Conservation (phyloP, 441 rosid genomes). For the Populus hybrid region DNA sequence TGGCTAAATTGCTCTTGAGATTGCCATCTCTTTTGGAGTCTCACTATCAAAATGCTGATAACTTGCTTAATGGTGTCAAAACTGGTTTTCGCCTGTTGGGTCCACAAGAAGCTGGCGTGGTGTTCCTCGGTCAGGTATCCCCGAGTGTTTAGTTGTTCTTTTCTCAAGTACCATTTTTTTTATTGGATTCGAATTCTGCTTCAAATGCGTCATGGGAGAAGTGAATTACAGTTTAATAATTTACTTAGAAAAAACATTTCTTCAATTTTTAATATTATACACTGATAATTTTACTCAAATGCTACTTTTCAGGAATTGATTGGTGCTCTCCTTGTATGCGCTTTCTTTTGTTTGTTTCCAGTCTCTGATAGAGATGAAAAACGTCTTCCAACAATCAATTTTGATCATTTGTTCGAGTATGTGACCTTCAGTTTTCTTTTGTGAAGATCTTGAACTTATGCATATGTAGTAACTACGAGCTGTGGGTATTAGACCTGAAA, state of each 20-base stretch:
- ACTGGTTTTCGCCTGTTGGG: slow-evolving; percentile 62
- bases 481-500: background rate
- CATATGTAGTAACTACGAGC: background rate
- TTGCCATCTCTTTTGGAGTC: slow-evolving; percentile 60
- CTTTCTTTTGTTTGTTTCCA: slow-evolving; percentile 89
- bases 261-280: background rate
- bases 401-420: slow-evolving; percentile 78
- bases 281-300: slow-evolving; percentile 6
- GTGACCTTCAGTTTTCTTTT: slow-evolving; percentile 42
- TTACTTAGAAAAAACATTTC: background rate
- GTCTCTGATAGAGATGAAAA: slow-evolving; percentile 49
- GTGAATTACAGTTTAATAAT: background rate
- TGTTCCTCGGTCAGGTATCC: slow-evolving; percentile 75
- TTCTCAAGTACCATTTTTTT: background rate
- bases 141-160: background rate
- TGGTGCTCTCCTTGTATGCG: slow-evolving; percentile 79
- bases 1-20: slow-evolving; percentile 59
- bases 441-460: slow-evolving; percentile 5
- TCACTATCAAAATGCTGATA: slow-evolving; percentile 56
- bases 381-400: slow-evolving; percentile 74
- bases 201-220: background rate
- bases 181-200: background rate
- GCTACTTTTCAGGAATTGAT: slow-evolving; percentile 68
- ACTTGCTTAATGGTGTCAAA: slow-evolving; percentile 25
- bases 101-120: slow-evolving; percentile 67